A percentile compares a stretch with the other conserved stretches of the same genome.
phyloP scores from a whole-genome alignment of 306 rosid species.

The Cucurbita moschata region DNA sequence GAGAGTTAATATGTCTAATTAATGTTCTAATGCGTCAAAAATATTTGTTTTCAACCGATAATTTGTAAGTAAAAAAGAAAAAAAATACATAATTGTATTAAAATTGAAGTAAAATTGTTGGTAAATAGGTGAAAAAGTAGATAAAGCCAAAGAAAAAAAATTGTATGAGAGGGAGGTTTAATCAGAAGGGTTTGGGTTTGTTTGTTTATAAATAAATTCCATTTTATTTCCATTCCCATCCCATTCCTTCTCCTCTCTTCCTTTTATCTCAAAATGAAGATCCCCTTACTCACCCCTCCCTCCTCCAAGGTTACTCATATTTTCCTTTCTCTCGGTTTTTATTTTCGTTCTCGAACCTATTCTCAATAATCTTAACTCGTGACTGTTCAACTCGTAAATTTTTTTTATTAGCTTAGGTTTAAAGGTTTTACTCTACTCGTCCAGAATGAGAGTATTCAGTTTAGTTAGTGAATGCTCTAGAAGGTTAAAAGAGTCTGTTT shows the following conservation, averaged over 20 bases:
- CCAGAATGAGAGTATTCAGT: no score
- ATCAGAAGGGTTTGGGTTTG: background rate
- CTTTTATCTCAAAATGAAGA: background rate
- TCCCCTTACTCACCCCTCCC: background rate
- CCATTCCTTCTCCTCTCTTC: background rate
- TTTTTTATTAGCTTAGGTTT: no score
- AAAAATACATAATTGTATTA: no score
- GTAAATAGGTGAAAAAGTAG: background rate
- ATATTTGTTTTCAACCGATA: no score
- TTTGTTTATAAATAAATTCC: background rate
- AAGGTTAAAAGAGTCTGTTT: no score
- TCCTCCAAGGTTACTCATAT: background rate
- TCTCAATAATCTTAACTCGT: no score
- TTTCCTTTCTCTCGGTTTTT: background rate
- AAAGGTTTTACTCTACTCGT: no score
- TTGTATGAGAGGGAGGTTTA: background rate
- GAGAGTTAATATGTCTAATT: no score
- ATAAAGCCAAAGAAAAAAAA: background rate
- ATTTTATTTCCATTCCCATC: background rate
- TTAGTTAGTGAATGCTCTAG: background rate
- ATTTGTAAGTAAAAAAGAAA: no score
- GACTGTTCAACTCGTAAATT: no score
- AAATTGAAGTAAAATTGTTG: background rate
- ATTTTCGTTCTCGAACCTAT: no score
- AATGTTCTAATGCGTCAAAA: no score